phyloP scores from a whole-genome alignment of 1,284 basidiomycete genomes.

The Cerrena zonata region DNA sequence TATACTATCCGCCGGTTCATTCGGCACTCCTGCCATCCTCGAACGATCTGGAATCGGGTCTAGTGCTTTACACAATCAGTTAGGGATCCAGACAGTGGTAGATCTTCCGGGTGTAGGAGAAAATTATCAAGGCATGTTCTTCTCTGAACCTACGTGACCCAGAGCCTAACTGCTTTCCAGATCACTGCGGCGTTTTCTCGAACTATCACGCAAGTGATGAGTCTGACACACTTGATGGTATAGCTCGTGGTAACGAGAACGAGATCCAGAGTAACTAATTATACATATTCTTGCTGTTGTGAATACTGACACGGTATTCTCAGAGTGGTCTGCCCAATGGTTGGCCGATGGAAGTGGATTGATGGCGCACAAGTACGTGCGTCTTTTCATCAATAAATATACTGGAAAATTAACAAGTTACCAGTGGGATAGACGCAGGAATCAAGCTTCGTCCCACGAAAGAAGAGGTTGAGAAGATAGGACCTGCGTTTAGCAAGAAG shows the following conservation, averaged over 20 bases:
- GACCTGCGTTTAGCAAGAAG: slow-evolving; percentile 65
- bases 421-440: slow-evolving; percentile 39
- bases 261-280: slow-evolving; percentile 21
- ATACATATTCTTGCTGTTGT: not conserved
- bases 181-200: slow-evolving; percentile 36
- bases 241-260: slow-evolving; percentile 34
- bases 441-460: slow-evolving; percentile 64
- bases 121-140: slow-evolving; percentile 40
- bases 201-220: slow-evolving; percentile 36
- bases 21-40: slow-evolving; percentile 51
- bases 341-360: slow-evolving; percentile 38
- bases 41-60: slow-evolving; percentile 34
- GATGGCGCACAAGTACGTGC: slow-evolving; percentile 43
- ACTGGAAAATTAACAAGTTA: not conserved
- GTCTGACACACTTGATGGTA: slow-evolving; percentile 38
- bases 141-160: not conserved
- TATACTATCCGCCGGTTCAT: slow-evolving; percentile 45
- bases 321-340: slow-evolving; percentile 42
- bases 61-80: slow-evolving; percentile 33
- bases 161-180: slow-evolving; percentile 24
- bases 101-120: slow-evolving; percentile 56
- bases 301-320: not conserved
- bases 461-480: slow-evolving; percentile 68
- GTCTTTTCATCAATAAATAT: not conserved
- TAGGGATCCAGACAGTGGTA: slow-evolving; percentile 37